Evolutionary conservation across 176 grass and related monocot species (phyloP), one percentile per base, ranked within the genome.

Genomic region (Triticum urartu): DNA sequence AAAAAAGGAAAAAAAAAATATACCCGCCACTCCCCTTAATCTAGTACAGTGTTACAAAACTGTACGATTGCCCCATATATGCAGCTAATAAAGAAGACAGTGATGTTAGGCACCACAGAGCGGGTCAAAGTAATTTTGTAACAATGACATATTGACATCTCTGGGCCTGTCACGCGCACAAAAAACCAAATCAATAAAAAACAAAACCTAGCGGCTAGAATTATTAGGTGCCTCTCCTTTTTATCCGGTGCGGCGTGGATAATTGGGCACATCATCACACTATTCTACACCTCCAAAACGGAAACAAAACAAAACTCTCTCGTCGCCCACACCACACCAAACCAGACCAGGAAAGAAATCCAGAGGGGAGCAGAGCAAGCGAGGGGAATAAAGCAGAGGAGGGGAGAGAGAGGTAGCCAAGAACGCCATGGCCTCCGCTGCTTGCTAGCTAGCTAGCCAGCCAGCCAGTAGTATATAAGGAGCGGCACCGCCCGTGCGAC

Each of bases 231-330:
- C 26, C 26, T 69, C 62, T 38, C 45, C 77, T 33, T 52, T 80
- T 75, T 80, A 58, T 56, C 62, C 76, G 62, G 22, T 71, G 88
- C 89, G 85, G 85, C 36, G 60, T 85, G 71, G 88, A 90, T 90
- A 87, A 93, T 85, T 87, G 81, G 79, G 54, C 83, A 66, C 52
- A 54, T 77, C 32, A 43, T 17, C 48, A 78, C 13, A 45, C 25
- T 52, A 17, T 52, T 5, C 5, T 52, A 2, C 48, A 34, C 25
- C 45, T 83, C 25, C 45, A 24, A 30, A 24, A 26, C 65, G 11
- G 25, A 47, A 75, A 67, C n/a, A 43, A 78, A 65, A 56, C 56
- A 66, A 20, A 18, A 8, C 33, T 38, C 79, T 12, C 73, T 32
- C 22, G 3, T 60, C 35, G 34, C 56, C 78, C 61, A 71, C 32